Percentiles rank a stretch among this genome's conserved stretches.
These are phyloP conservation scores for Orobanche coerulescens DNA, from an alignment of 257 asterid species.

Conservation along the genomic window DNA sequence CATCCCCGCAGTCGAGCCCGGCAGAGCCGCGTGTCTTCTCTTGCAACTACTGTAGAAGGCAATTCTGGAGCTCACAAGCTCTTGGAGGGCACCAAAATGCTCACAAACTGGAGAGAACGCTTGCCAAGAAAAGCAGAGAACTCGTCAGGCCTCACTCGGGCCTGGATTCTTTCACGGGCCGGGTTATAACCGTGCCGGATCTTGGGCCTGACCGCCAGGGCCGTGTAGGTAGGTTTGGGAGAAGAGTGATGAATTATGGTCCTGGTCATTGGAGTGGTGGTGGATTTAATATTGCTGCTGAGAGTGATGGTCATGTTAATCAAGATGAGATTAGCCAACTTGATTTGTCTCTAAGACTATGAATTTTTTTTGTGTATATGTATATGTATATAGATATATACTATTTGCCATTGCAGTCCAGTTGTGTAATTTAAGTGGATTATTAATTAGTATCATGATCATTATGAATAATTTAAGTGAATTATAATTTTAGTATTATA, in stretches of 20 bases:
- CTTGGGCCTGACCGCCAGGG: constrained; percentile 16
- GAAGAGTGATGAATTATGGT: constrained; percentile 29
- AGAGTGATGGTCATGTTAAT: constrained; percentile 19
- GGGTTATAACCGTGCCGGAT: constrained; percentile 1
- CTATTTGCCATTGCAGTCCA: background rate
- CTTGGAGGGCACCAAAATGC: constrained; percentile 93
- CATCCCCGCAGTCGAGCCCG: constrained; percentile 2
- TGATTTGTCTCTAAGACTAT: constrained; percentile 29
- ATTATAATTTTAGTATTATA: background rate
- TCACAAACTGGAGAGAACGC: constrained; percentile 71
- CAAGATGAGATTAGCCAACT: constrained; percentile 20
- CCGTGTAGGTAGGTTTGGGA: constrained; percentile 25
- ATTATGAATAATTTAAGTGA: too few species aligned
- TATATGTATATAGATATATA: too few species aligned
- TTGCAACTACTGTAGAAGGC: constrained; percentile 69
- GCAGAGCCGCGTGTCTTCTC: constrained; percentile 32
- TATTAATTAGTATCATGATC: too few species aligned
- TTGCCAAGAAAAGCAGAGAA: constrained; percentile 66
- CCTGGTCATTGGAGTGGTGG: background rate
- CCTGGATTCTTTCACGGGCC: constrained; percentile 13
- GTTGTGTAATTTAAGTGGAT: background rate
- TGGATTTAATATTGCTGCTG: constrained; percentile 1
- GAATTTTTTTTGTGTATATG: background rate
- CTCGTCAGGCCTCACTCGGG: constrained; percentile 33
- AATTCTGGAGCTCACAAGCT: constrained; percentile 80